Percentiles rank a stretch among this genome's conserved stretches.
These are phyloP conservation scores for Colletotrichum tamarilloi DNA, from an alignment of 2,329 filamentous ascomycete species.

Conservation along the genomic window DNA sequence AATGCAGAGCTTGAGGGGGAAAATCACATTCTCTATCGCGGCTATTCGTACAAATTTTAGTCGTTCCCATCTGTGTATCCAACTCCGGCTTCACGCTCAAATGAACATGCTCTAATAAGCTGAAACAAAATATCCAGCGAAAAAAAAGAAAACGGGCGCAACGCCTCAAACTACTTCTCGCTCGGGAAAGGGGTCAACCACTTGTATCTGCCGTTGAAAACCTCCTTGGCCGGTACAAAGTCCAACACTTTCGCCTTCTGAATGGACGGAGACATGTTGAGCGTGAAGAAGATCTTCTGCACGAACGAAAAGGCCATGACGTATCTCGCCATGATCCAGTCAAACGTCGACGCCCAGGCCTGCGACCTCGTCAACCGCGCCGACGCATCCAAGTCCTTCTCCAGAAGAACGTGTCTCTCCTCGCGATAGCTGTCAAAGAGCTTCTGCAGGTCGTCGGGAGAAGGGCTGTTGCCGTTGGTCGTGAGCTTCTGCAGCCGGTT, in stretches of 20 bases:
- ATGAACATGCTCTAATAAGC: not conserved
- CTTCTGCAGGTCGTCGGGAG: not conserved
- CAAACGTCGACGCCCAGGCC: slow-evolving; percentile 40
- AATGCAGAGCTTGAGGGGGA: too few relatives aligned
- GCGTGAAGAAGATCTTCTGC: slow-evolving; percentile 14
- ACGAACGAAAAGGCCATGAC: slow-evolving; percentile 33
- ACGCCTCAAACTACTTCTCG: not conserved
- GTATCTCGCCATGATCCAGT: slow-evolving; percentile 39
- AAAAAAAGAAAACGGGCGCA: not conserved
- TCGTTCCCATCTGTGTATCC: not conserved
- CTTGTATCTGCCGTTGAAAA: slow-evolving; percentile 30
- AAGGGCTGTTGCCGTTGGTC: not conserved
- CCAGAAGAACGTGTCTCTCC: slow-evolving; percentile 28
- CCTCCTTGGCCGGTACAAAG: slow-evolving; percentile 36
- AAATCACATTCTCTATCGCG: not conserved
- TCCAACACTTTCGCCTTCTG: slow-evolving; percentile 36
- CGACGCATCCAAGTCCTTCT: slow-evolving; percentile 35
- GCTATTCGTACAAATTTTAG: not conserved
- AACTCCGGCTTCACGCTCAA: not conserved
- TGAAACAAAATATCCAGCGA: not conserved
- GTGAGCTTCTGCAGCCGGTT: slow-evolving; percentile 40
- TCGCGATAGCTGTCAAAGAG: slow-evolving; percentile 38
- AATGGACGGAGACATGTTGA: slow-evolving; percentile 26
- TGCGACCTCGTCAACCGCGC: slow-evolving; percentile 39
- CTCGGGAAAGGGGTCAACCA: slow-evolving; percentile 16